phyloP scores from a whole-genome alignment of 768 basidiomycete genomes.

The Mycena belliarum region DNA sequence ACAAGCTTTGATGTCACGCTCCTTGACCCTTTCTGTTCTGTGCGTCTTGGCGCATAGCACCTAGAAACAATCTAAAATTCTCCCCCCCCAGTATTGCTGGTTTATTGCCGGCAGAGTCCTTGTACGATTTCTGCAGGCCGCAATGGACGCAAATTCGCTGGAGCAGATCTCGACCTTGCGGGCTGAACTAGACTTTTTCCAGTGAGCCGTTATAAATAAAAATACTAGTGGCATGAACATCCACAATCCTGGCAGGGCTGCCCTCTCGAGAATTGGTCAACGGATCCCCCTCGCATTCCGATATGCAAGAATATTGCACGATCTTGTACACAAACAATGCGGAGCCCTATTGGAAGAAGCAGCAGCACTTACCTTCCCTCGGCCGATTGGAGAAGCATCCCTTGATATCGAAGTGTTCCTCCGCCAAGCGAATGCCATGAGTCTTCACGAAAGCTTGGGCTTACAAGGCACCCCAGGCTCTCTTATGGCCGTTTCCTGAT shows the following conservation, averaged over 20 bases:
- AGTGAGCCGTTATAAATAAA: slow-evolving; percentile 41
- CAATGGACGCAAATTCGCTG: slow-evolving; percentile 53
- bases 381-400: slow-evolving; percentile 6
- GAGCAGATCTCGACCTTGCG: slow-evolving; percentile 62
- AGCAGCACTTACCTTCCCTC: slow-evolving; percentile 9
- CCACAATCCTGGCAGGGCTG: slow-evolving; percentile 40
- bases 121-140: slow-evolving; percentile 64
- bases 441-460: slow-evolving; percentile 19
- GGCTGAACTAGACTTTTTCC: slow-evolving; percentile 67
- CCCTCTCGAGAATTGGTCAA: slow-evolving; percentile 63
- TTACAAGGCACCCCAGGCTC: slow-evolving; percentile 3
- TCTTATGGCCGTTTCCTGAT: slow-evolving; percentile 11
- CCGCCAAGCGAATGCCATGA: not conserved
- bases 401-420: slow-evolving; percentile 7
- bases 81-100: slow-evolving; percentile 57
- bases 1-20: slow-evolving; percentile 75
- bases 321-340: slow-evolving; percentile 42
- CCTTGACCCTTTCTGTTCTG: slow-evolving; percentile 69
- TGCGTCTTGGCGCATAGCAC: slow-evolving; percentile 31
- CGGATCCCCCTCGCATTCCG: slow-evolving; percentile 67
- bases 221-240: no score
- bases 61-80: not conserved
- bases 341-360: slow-evolving; percentile 20
- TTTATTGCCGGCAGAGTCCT: slow-evolving; percentile 68
- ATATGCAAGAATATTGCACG: slow-evolving; percentile 58